phyloP scores from a whole-genome alignment of 306 rosid genomes.

The Senna siamea region DNA sequence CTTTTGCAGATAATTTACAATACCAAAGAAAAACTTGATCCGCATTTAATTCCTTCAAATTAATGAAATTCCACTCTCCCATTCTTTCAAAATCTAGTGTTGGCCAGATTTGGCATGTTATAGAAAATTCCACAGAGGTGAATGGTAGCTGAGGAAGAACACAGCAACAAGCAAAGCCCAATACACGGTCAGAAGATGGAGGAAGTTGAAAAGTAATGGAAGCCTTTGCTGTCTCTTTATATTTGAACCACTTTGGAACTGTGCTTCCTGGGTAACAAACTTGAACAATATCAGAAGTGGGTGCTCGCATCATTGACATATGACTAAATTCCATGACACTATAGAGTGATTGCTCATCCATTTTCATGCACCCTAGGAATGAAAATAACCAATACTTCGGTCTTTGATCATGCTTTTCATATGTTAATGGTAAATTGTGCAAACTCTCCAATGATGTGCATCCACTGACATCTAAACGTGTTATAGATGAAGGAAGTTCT shows the following conservation, averaged over 20 bases:
- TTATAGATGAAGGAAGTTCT: neutral
- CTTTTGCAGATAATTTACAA: neutral
- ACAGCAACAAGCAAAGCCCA: slow-evolving; percentile 33
- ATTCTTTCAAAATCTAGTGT: too few relatives aligned
- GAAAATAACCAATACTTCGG: too few relatives aligned
- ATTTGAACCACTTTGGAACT: slow-evolving; percentile 15
- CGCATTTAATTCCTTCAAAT: neutral
- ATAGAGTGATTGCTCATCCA: neutral
- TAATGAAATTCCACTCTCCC: too few relatives aligned
- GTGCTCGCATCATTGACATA: neutral
- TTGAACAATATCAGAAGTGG: neutral
- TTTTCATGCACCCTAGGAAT: neutral
- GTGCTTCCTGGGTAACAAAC: neutral
- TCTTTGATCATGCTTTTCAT: too few relatives aligned
- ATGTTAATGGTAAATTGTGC: too few relatives aligned
- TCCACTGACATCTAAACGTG: too few relatives aligned
- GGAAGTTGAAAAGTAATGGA: slow-evolving; percentile 9
- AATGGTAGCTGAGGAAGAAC: neutral
- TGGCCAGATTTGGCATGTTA: neutral
- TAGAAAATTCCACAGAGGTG: neutral
- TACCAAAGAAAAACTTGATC: slow-evolving; percentile 36
- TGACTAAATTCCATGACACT: neutral
- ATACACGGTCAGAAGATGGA: neutral
- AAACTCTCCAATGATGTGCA: too few relatives aligned
- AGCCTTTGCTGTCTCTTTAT: neutral